Evolutionary conservation across 768 basidiomycete genomes (phyloP).

Genomic region (Boletus reticuloceps): DNA sequence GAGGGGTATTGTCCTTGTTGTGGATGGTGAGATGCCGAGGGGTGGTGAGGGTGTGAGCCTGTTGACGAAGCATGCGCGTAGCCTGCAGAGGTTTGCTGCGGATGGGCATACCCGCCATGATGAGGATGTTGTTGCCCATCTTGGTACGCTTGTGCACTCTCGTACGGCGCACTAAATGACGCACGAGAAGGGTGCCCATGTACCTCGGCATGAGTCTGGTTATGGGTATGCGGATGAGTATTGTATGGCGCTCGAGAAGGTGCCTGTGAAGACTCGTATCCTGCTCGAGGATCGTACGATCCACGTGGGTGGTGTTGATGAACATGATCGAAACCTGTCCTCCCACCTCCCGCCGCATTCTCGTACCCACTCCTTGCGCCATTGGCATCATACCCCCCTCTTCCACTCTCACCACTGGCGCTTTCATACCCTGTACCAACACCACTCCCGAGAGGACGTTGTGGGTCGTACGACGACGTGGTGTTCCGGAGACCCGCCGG

Average conservation of each 20-base stretch:
- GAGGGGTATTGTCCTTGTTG: constrained; percentile 27
- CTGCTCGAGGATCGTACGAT: constrained; percentile 24
- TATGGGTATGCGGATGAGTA: constrained; percentile 16
- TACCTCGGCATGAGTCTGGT: constrained; percentile 16
- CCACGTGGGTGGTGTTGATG: constrained; percentile 28
- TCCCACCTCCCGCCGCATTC: constrained; percentile 6
- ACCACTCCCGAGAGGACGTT: constrained; percentile 12
- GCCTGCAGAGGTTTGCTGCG: constrained; percentile 17
- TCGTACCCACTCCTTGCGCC: constrained; percentile 22
- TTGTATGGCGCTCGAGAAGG: constrained; percentile 19
- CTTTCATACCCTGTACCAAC: constrained; percentile 16
- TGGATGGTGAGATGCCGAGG: constrained; percentile 18
- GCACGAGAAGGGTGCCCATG: constrained; percentile 19
- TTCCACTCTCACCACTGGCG: constrained; percentile 12
- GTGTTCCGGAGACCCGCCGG: constrained; percentile 10
- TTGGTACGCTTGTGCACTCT: constrained; percentile 29
- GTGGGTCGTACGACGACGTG: constrained; percentile 20
- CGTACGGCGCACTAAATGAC: constrained; percentile 22
- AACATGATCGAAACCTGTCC: constrained; percentile 23
- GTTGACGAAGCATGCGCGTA: constrained; percentile 23
- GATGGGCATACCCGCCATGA: constrained; percentile 20
- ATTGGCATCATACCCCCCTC: constrained; percentile 20
- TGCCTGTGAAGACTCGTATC: constrained; percentile 26
- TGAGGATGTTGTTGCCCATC: constrained; percentile 22
- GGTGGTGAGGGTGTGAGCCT: constrained; percentile 20